Evolutionary conservation across 257 asterid species (phyloP), one percentile per base, ranked within the genome.

Genomic region (Avicennia marina): DNA sequence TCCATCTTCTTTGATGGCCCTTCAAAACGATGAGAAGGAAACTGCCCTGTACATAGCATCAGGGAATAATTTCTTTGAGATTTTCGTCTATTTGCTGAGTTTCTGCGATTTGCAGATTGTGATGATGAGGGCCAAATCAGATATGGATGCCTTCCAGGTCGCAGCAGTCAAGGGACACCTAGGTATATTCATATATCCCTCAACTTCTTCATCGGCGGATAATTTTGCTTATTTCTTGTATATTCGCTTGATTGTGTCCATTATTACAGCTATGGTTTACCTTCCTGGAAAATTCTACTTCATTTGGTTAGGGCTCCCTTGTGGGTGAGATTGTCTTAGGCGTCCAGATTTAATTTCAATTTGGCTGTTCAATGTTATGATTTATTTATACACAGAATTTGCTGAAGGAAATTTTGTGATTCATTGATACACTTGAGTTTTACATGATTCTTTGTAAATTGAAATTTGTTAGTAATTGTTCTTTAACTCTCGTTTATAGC

Each of bases 81-180:
- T 68, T 64, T 79, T 89, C 71, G 43, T 62, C 47, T 86, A 73
- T 61, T 79, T 91, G 84, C 75, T 91, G 1, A 27, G 65, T 19
- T 84, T 88, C 60, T 88, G 90, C 73, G 95, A 88, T 68, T 67
- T 81, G 71, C 67, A 78, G 64, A 67, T 64, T 42, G 89, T 72
- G 29, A 51, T 57, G 81, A 73, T 86, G 11, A 86, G 82, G 78
- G 82, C 95, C 2, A 91, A 80, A 69, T 82, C 90, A 32, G 98
- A 88, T 74, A 74, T 83, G 79, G 51, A 86, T 67, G 86, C 86
- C 51, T 80, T 91, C 49, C 94, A 89, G 59, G 86, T 88, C 17
- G 95, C 97, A 24, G 94, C 98, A 22, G 68, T 89, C 1, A 80
- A 60, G 70, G 98, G 98, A 9, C 86, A 88, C 72, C 69, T 81